Evolutionary conservation across 257 asterid species (phyloP), one percentile per base, ranked within the genome.

Genomic region (Mentha longifolia): DNA sequence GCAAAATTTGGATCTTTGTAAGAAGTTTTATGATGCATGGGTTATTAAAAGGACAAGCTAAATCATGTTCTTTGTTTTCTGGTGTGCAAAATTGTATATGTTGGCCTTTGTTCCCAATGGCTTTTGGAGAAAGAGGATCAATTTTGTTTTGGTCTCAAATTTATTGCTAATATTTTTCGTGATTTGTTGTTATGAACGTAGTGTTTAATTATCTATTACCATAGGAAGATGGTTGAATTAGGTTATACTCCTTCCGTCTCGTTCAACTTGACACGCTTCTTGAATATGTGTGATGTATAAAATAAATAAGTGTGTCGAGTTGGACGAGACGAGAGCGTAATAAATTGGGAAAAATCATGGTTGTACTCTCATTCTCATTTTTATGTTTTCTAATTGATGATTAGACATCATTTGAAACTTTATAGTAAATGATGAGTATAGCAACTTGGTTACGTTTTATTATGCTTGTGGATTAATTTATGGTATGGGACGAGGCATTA

Each of bases 11-110:
- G 35, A 39, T 49, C 25, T 61, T 57, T 43, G 15, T 22, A 33
- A 9, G 9, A 31, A 12, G 41, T 61, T 73, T 50, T 61, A 19
- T 22, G 50, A 49, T 67, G 16, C 42, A 4, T 7, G 14, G 61
- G 68, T 25, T 73, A 60, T 46, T 52, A 45, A 51, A 33, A 25
- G 10, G 25, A 43, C 10, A 9, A 35, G 70, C 68, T 5, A 46
- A 63, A 13, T 64, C 66, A 66, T 5, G 58, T 33, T 2, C 14
- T 39, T 72, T 10, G 71, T 72, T 63, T 58, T 70, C 37, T 17
- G 17, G 31, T 55, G 25, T 55, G 62, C 17, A 56, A 60, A 60
- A 42, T 30, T 30, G 35, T 17, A 47, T 57, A 65, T 7, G 43
- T 31, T 55, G 61, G 42, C 43, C 39, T 31, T 30, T 41, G 46